Percentiles rank a stretch among this genome's conserved stretches.
Evolutionary conservation across 2,329 filamentous ascomycete genomes (phyloP).

Genomic region (Chrysoporthe austroafricana): DNA sequence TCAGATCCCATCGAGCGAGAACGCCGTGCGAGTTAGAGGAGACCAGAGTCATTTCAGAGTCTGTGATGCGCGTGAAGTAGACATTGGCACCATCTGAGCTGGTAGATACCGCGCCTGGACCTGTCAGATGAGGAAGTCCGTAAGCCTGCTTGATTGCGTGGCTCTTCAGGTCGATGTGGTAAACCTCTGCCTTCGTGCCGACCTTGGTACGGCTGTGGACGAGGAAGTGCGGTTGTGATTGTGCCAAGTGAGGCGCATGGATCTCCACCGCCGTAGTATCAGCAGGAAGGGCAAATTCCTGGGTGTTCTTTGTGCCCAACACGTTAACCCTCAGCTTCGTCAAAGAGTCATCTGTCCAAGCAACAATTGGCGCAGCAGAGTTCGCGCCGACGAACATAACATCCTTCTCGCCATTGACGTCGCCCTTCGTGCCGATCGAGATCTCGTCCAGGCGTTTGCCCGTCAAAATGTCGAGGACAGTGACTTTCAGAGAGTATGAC

Average conservation of each 20-base stretch:
- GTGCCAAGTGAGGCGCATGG: constrained; percentile 73
- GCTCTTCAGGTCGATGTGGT: constrained; percentile 76
- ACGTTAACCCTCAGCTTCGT: constrained; percentile 73
- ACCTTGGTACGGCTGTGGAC: constrained; percentile 75
- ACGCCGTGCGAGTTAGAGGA: constrained; percentile 79
- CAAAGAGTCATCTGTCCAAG: constrained; percentile 69
- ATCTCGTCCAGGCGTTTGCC: constrained; percentile 76
- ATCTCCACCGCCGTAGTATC: constrained; percentile 61
- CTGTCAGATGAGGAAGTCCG: constrained; percentile 71
- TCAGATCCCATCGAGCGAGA: constrained; percentile 73
- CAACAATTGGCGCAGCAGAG: constrained; percentile 73
- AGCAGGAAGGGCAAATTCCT: constrained; percentile 55
- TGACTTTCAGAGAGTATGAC: constrained; percentile 77
- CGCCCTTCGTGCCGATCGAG: constrained; percentile 72
- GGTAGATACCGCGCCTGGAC: constrained; percentile 75
- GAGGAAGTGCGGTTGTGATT: constrained; percentile 80
- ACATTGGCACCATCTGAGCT: constrained; percentile 80
- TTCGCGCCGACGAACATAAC: constrained; percentile 78
- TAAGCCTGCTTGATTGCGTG: constrained; percentile 76
- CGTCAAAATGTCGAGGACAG: constrained; percentile 71
- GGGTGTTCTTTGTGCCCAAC: constrained; percentile 61
- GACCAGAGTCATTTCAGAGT: constrained; percentile 72
- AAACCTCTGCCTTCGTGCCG: constrained; percentile 83
- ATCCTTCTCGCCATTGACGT: constrained; percentile 66
- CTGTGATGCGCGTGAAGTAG: constrained; percentile 83